Evolutionary conservation across 257 asterid species (phyloP), one percentile per base, ranked within the genome.

Genomic region (Catharanthus roseus): DNA sequence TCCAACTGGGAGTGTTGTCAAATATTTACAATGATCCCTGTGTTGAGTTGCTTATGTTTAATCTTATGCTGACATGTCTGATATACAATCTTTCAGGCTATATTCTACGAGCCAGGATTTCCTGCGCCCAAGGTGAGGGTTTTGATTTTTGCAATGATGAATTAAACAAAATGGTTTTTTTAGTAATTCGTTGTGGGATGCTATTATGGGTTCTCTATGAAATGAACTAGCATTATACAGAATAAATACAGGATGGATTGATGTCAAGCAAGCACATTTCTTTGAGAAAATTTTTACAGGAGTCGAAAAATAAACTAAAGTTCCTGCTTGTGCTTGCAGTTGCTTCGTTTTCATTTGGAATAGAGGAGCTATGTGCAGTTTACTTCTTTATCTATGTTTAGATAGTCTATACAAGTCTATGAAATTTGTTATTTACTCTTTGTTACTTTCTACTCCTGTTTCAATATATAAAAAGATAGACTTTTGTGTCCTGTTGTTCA

Each of bases 111-210:
- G 68, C 81, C 13, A 19, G 82, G 78, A 60, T 85, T 90, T 86
- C 82, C 91, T 68, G 84, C 82, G 74, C 63, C 75, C 36, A 84
- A 88, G 96, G 98, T 88, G 73, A 81, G 80, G 16, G 76, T 72
- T 71, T 50, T 51, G 71, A 78, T 8, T 76, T 77, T 62, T 66
- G n/a, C 66, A 23, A 68, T 36, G 13, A 44, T 31, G 16, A 70
- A 60, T 39, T 41, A 65, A 64, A 13, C 33, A 9, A 26, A 11
- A 31, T 64, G 13, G 0, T 34, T 0, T 19, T 16, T 15, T 47
- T 33, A 62, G 36, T 34, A 33, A 33, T 31, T 33, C 67, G 28
- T 28, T 29, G 18, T 64, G 15, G 6, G 26, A 42, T 70, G 38
- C 53, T 24, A 2, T 28, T 29, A 42, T 58, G 31, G 1, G 39